These are phyloP conservation scores for Meyerozyma sp. DNA, from an alignment of 1,139 yeast species.

Conservation along the genomic window DNA sequence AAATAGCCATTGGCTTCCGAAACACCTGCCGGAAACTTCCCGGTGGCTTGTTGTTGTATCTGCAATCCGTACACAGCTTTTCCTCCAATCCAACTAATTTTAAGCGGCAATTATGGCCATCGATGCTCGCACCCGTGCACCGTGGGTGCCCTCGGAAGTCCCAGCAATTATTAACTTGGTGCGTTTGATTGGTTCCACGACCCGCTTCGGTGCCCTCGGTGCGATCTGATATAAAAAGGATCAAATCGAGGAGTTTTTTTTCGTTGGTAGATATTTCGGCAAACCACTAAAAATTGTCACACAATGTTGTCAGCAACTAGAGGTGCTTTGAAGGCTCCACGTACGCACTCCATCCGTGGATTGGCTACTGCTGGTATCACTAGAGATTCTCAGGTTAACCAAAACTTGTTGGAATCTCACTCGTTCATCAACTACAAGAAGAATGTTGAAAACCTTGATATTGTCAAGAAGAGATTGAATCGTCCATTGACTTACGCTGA, in stretches of 20 bases:
- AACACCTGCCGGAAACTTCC: not conserved
- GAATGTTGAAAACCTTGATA: slow-evolving; percentile 76
- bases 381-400: slow-evolving; percentile 88
- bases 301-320: slow-evolving; percentile 39
- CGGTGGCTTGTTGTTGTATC: not conserved
- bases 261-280: slow-evolving; percentile 1
- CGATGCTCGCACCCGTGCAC: not conserved
- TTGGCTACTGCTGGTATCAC: slow-evolving; percentile 73
- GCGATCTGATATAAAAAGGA: slow-evolving; percentile 1
- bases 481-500: slow-evolving; percentile 98
- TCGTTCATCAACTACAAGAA: slow-evolving; percentile 77
- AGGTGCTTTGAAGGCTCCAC: slow-evolving; percentile 27
- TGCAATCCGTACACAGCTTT: not conserved
- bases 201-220: not conserved
- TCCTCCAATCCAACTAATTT: not conserved
- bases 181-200: not conserved
- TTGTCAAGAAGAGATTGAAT: slow-evolving; percentile 79
- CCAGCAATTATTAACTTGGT: not conserved
- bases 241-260: slow-evolving; percentile 1
- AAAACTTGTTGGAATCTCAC: slow-evolving; percentile 84
- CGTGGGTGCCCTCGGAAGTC: not conserved
- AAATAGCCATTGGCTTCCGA: not conserved
- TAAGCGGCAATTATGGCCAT: not conserved
- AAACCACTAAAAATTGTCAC: not conserved
- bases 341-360: slow-evolving; percentile 48